These are phyloP conservation scores for Chlorella vulgaris DNA, from an alignment of 139 green algal species.

Conservation along the genomic window DNA sequence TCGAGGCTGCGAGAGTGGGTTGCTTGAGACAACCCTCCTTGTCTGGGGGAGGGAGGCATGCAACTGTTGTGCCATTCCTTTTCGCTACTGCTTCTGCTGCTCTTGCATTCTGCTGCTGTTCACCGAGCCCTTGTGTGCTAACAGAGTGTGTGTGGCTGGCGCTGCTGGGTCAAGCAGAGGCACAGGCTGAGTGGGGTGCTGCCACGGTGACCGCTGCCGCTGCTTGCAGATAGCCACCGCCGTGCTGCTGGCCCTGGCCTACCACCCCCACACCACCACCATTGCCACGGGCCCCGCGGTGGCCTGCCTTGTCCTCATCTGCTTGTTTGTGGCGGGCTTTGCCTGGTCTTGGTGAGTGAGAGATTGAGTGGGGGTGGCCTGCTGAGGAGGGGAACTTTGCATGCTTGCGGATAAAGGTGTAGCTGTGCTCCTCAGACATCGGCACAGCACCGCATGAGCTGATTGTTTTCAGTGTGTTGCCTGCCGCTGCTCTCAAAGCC, in stretches of 20 bases:
- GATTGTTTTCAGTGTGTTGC: not conserved
- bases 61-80: not conserved
- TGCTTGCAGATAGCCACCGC: constrained; percentile 8
- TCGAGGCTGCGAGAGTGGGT: too few relatives aligned
- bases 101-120: too few relatives aligned
- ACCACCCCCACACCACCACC: not conserved
- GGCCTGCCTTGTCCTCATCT: constrained; percentile 2
- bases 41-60: not conserved
- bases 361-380: not conserved
- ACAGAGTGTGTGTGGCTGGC: too few relatives aligned
- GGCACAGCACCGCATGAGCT: too few relatives aligned
- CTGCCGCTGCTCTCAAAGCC: not conserved
- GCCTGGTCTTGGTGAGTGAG: constrained; percentile 7
- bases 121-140: too few relatives aligned
- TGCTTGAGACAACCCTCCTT: too few relatives aligned
- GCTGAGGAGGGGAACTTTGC: too few relatives aligned
- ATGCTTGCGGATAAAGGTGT: not conserved
- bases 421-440: too few relatives aligned
- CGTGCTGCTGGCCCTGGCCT: not conserved
- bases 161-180: too few relatives aligned
- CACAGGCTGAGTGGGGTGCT: too few relatives aligned
- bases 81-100: too few relatives aligned
- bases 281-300: not conserved
- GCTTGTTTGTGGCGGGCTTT: constrained; percentile 24
- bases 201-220: too few relatives aligned